Base-by-base conservation (phyloP, 2,329 filamentous ascomycete genomes). In the Scedosporium boydii region DNA sequence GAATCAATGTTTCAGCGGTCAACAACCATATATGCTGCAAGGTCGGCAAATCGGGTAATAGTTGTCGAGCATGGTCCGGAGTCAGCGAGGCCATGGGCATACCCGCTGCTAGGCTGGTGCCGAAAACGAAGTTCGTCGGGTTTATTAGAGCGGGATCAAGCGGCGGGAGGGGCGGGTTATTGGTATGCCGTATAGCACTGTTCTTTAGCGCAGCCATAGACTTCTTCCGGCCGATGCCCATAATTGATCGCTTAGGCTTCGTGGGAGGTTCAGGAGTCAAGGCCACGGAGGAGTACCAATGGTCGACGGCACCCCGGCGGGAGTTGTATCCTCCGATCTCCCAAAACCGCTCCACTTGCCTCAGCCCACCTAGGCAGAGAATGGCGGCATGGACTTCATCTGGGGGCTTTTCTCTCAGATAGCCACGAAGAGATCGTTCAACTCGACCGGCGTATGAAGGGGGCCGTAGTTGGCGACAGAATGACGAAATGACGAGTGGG, bases 301-400 rank as follows among this genome's bases (percentile, higher is more conserved):
- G 74, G 67, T 88, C 85, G 16, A 88, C 85, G 1, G 82, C 80
- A 21, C 77, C 77, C 63, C 84, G 78, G 38, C 85, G 77, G 60
- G 76, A 77, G 68, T 86, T 87, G 71, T 88, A 88, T 1, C 85
- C 84, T 68, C 86, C 86, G 46, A 85, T 84, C 68, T 87, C 84
- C 85, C 85, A 88, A 42, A 88, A 78, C 55, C 80, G 77, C 67
- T 87, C 82, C 1, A 87, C 84, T 68, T 87, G 83, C 7, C 85
- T 78, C 62, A 88, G 73, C 2, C 85, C 85, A 41, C 85, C 85
- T 10, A 87, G 74, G 53, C 80, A 82, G 9, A 88, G 68, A 12
- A 86, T 81, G 2, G 85, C 81, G 9, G 81, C 80, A 65, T 87
- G 85, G 0, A 87, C 77, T 55, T 87, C 84, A 63, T 87, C 85